Percentiles rank a stretch among this genome's conserved stretches.
These are phyloP conservation scores for Paraphaeosphaeria sporulosa DNA, from an alignment of 2,329 filamentous ascomycete species.

Conservation along the genomic window DNA sequence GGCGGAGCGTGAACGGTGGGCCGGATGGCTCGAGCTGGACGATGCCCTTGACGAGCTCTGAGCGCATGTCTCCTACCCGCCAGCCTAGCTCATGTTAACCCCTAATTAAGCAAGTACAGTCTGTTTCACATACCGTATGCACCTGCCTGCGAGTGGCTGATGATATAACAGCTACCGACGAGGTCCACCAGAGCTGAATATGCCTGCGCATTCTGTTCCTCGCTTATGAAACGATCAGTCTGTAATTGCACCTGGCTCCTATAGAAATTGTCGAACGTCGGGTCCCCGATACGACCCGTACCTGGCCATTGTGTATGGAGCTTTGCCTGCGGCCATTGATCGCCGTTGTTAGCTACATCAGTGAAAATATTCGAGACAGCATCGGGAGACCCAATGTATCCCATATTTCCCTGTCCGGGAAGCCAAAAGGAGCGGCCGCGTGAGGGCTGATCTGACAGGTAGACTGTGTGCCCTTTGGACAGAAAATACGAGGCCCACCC, in stretches of 20 bases:
- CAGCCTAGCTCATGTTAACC: not conserved
- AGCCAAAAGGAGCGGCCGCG: conserved; percentile 56
- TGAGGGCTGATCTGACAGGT: conserved; percentile 57
- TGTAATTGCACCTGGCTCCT: conserved; percentile 53
- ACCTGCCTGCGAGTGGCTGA: conserved; percentile 61
- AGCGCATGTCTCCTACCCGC: conserved; percentile 9
- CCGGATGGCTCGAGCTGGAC: conserved; percentile 9
- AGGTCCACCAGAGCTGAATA: conserved; percentile 54
- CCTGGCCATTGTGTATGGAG: conserved; percentile 56
- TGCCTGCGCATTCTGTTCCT: conserved; percentile 47
- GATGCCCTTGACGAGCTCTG: conserved; percentile 5
- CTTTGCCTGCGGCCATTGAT: conserved; percentile 52
- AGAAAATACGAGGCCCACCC: conserved; percentile 61
- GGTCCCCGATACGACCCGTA: conserved; percentile 51
- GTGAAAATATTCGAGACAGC: conserved; percentile 48
- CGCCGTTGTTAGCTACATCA: conserved; percentile 20
- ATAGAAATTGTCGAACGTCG: conserved; percentile 59
- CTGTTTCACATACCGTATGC: conserved; percentile 40
- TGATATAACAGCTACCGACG: conserved; percentile 53
- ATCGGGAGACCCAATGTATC: conserved; percentile 23
- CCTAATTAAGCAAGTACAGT: not conserved
- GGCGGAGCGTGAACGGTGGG: conserved; percentile 28
- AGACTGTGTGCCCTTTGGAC: conserved; percentile 56
- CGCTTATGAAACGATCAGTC: conserved; percentile 33
- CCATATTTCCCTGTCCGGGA: conserved; percentile 26